These are phyloP conservation scores for Agaricus sinodeliciosus DNA, from an alignment of 768 basidiomycete species.

Conservation along the genomic window DNA sequence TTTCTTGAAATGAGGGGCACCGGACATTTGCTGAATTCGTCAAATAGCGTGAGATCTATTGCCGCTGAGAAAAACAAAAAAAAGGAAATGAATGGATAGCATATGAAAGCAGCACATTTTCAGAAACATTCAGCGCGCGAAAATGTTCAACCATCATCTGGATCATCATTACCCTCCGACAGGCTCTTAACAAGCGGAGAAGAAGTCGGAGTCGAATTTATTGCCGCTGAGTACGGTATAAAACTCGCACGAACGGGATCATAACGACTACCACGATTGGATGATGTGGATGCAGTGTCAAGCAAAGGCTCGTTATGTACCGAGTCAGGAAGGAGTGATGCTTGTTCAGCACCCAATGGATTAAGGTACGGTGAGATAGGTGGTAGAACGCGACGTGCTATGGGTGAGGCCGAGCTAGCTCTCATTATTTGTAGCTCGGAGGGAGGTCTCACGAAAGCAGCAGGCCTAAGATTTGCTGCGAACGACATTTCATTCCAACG, in stretches of 20 bases:
- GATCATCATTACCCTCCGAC: conserved; percentile 11
- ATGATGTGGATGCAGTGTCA: conserved; percentile 17
- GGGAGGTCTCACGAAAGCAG: conserved; percentile 30
- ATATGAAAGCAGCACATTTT: not conserved
- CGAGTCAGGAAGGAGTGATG: conserved; percentile 1
- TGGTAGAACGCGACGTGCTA: conserved; percentile 13
- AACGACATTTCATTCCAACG: conserved; percentile 52
- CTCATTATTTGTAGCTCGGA: conserved; percentile 23
- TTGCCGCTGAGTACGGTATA: conserved; percentile 21
- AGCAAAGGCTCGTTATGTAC: conserved; percentile 16
- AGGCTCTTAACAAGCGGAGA: not conserved
- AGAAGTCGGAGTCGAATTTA: conserved; percentile 7
- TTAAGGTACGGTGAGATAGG: conserved; percentile 8
- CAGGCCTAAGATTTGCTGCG: conserved; percentile 28
- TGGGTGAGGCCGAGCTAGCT: conserved; percentile 22
- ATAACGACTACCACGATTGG: conserved; percentile 37
- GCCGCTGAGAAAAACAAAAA: not conserved
- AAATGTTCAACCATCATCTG: conserved; percentile 2
- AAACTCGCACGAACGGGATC: conserved; percentile 45
- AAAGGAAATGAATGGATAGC: conserved; percentile 3
- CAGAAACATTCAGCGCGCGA: not conserved
- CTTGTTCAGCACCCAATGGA: conserved; percentile 11
- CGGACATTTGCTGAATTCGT: conserved; percentile 5
- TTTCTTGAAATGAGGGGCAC: conserved; percentile 5
- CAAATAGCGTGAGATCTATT: conserved; percentile 10